Conservation (phyloP, 768 basidiomycete species). For the Kwoniella bestiolae region DNA sequence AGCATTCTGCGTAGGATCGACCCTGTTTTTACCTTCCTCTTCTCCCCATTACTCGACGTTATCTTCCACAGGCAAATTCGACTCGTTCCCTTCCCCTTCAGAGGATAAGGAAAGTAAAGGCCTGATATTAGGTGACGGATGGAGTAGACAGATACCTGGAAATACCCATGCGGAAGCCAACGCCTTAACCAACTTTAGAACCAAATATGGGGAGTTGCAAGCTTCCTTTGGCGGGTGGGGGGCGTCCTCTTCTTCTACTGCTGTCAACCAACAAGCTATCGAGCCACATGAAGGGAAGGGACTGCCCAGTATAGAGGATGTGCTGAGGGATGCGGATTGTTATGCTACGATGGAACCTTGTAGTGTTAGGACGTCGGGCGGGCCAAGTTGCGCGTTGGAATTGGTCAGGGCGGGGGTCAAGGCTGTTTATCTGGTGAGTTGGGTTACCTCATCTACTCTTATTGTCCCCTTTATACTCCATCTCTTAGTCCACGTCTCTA, state of each 20-base stretch:
- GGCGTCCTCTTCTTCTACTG: conserved; percentile 19
- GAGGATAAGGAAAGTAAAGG: conserved; percentile 20
- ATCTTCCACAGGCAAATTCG: conserved; percentile 29
- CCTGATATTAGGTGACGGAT: conserved; percentile 74
- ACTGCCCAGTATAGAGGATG: conserved; percentile 59
- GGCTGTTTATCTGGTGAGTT: conserved; percentile 71
- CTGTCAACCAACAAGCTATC: background rate
- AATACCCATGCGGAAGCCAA: conserved; percentile 99
- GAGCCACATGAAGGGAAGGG: background rate
- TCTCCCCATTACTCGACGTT: conserved; percentile 31
- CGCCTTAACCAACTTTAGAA: conserved; percentile 73
- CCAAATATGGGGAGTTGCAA: conserved; percentile 53
- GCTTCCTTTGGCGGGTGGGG: conserved; percentile 18
- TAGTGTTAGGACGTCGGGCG: conserved; percentile 82
- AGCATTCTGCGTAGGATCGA: conserved; percentile 55
- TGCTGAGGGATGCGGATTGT: conserved; percentile 70
- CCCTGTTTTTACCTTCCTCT: conserved; percentile 49
- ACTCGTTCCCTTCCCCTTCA: conserved; percentile 22
- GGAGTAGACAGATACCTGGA: conserved; percentile 83
- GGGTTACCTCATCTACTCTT: background rate
- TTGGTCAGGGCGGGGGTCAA: conserved; percentile 71
- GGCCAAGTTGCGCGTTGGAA: conserved; percentile 81
- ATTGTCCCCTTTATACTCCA: background rate
- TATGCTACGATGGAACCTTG: conserved; percentile 98
- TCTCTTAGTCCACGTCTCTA: background rate